A percentile compares a stretch with the other conserved stretches of the same genome.
These are phyloP conservation scores for Chenopodium quinoa DNA, from an alignment of 148 eudicot species.

Conservation along the genomic window DNA sequence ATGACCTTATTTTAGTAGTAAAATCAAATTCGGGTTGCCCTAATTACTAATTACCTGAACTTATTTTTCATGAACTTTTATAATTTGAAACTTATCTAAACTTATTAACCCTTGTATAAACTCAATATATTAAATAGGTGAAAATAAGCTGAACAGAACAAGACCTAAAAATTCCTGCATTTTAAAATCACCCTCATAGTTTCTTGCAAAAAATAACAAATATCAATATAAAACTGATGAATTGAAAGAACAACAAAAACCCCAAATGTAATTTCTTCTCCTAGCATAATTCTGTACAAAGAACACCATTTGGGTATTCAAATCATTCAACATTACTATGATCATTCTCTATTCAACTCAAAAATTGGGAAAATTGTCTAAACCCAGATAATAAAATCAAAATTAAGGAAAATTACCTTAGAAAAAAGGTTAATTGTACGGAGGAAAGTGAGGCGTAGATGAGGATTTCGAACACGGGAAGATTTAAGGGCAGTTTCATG, in stretches of 20 bases:
- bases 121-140: no score
- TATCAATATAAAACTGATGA: neutral
- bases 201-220: no score
- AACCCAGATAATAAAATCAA: neutral
- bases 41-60: no score
- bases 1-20: no score
- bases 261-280: neutral
- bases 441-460: conserved; percentile 72
- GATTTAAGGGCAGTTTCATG: conserved; percentile 74
- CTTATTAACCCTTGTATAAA: no score
- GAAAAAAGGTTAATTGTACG: conserved; percentile 84
- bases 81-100: no score
- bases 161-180: neutral
- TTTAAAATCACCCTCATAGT: neutral
- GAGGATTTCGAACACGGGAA: conserved; percentile 51
- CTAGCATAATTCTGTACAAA: neutral
- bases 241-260: neutral
- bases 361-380: neutral
- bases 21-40: no score
- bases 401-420: conserved; percentile 46
- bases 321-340: neutral
- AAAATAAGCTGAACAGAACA: no score
- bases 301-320: neutral
- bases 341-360: neutral
- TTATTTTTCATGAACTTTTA: no score